Percentiles rank a stretch among this genome's conserved stretches.
Evolutionary conservation across 1,139 yeast species (phyloP).

Genomic region (Diutina sp.): DNA sequence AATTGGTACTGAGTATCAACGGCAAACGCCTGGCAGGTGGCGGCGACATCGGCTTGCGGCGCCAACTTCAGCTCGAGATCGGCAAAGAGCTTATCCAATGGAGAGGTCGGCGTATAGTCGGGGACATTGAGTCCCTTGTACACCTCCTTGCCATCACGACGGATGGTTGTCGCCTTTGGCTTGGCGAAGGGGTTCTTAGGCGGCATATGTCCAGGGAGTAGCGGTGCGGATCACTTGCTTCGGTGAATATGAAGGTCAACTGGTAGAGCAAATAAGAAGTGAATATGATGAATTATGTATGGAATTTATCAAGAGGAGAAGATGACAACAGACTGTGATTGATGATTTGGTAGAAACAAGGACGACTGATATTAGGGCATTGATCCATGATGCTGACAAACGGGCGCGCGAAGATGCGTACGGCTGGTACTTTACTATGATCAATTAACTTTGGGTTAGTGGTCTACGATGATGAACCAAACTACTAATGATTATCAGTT

Average conservation of each 20-base stretch:
- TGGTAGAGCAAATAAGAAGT: neutral
- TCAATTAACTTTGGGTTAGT: neutral
- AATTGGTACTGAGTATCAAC: neutral
- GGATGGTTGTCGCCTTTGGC: neutral
- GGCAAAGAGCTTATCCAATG: neutral
- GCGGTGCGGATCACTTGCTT: neutral
- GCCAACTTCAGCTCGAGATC: neutral
- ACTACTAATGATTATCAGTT: too few relatives aligned
- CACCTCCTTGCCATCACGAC: neutral
- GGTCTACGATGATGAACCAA: neutral
- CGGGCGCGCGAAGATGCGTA: too few relatives aligned
- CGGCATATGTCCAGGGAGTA: neutral
- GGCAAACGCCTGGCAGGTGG: neutral
- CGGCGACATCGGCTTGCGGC: neutral
- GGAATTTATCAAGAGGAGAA: neutral
- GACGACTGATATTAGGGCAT: too few relatives aligned
- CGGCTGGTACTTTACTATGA: too few relatives aligned
- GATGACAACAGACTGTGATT: neutral
- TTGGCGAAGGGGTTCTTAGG: neutral
- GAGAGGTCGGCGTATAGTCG: neutral
- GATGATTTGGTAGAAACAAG: too few relatives aligned
- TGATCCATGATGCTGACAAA: too few relatives aligned
- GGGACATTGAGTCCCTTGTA: constrained; percentile 2
- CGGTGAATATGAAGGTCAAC: neutral
- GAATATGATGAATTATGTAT: too few relatives aligned